A percentile compares a stretch with the other conserved stretches of the same genome.
phyloP scores from a whole-genome alignment of 176 grass and related monocot genomes.

The Poa pratensis region DNA sequence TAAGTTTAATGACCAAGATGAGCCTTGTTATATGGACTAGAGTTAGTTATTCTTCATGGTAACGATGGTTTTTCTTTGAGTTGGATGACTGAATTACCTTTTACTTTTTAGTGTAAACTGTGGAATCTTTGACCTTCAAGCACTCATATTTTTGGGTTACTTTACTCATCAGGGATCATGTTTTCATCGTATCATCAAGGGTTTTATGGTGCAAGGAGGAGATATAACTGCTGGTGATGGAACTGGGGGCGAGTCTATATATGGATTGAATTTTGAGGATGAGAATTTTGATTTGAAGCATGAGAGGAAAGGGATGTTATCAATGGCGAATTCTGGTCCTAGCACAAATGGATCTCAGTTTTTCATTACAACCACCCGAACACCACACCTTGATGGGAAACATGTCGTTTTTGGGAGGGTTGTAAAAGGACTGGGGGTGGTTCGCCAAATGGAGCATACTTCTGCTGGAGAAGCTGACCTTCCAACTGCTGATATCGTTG shows the following conservation, averaged over 20 bases:
- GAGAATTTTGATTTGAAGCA: conserved; percentile 92
- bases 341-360: conserved; percentile 93
- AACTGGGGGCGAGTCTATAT: conserved; percentile 88
- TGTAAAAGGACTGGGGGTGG: conserved; percentile 86
- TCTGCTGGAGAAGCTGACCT: conserved; percentile 64
- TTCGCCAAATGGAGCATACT: conserved; percentile 78
- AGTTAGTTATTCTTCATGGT: conserved; percentile 23
- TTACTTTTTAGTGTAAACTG: conserved; percentile 8
- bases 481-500: conserved; percentile 60
- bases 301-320: conserved; percentile 93
- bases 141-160: background rate
- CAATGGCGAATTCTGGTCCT: conserved; percentile 87
- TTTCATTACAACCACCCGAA: conserved; percentile 90
- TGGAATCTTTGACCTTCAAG: background rate
- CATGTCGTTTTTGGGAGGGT: conserved; percentile 93
- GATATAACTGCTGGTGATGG: conserved; percentile 92
- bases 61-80: conserved; percentile 17
- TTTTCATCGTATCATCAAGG: conserved; percentile 87
- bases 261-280: conserved; percentile 85
- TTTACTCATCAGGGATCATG: conserved; percentile 62
- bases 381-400: conserved; percentile 85
- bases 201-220: conserved; percentile 97
- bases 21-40: conserved; percentile 29
- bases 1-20: conserved; percentile 26
- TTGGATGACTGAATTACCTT: background rate